These are phyloP conservation scores for Acarospora socialis DNA, from an alignment of 2,329 filamentous ascomycete species.

Conservation along the genomic window DNA sequence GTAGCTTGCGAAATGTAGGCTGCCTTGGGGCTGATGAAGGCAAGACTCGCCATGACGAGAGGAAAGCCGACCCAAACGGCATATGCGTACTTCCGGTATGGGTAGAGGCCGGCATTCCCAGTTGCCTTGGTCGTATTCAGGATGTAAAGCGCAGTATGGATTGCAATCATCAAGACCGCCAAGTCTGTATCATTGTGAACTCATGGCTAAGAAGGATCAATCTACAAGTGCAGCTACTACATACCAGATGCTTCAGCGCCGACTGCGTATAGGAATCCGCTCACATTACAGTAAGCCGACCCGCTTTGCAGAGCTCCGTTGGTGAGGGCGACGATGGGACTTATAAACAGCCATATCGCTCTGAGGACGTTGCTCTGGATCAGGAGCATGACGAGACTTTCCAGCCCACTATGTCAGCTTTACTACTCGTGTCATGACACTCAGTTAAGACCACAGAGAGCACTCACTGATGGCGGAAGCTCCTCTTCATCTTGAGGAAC, in stretches of 20 bases:
- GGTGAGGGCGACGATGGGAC: slow-evolving; percentile 44
- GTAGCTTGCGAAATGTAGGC: slow-evolving; percentile 50
- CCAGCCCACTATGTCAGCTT: slow-evolving; percentile 6
- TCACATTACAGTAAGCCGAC: slow-evolving; percentile 50
- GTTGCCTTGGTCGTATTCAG: slow-evolving; percentile 37
- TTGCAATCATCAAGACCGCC: slow-evolving; percentile 55
- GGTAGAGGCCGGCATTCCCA: slow-evolving; percentile 52
- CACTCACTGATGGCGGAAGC: slow-evolving; percentile 59
- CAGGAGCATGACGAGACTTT: slow-evolving; percentile 61
- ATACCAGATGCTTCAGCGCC: slow-evolving; percentile 51
- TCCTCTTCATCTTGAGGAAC: slow-evolving; percentile 59
- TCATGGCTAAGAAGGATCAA: neutral
- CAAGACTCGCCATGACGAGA: slow-evolving; percentile 43
- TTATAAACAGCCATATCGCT: slow-evolving; percentile 52
- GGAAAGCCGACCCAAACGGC: slow-evolving; percentile 44
- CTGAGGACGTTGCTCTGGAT: slow-evolving; percentile 61
- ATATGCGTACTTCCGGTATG: slow-evolving; percentile 48
- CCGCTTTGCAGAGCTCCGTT: slow-evolving; percentile 35
- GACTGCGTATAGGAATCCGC: slow-evolving; percentile 52
- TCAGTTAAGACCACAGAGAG: slow-evolving; percentile 3
- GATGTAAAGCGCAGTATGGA: slow-evolving; percentile 60
- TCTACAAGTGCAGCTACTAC: slow-evolving; percentile 12
- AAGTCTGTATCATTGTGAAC: slow-evolving; percentile 41
- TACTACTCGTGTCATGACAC: slow-evolving; percentile 3
- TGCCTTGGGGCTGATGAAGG: slow-evolving; percentile 42